phyloP scores from a whole-genome alignment of 106 monocot species.

The Dioscorea dumetorum region DNA sequence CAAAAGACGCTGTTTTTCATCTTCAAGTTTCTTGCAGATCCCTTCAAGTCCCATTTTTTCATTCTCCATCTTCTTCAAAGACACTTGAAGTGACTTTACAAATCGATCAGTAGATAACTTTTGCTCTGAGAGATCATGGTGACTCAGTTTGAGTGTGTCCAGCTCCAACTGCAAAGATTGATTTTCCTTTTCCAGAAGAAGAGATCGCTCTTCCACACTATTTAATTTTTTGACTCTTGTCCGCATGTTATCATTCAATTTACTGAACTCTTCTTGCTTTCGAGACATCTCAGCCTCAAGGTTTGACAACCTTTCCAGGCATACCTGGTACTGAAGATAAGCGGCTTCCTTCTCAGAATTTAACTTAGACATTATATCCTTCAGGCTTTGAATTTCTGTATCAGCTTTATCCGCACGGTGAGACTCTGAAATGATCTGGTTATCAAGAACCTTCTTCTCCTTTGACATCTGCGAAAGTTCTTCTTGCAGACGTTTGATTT shows the following conservation, averaged over 20 bases:
- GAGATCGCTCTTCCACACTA: too few relatives aligned
- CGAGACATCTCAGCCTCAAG: conserved; percentile 52
- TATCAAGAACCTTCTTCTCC: conserved; percentile 45
- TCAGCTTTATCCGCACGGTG: conserved; percentile 12
- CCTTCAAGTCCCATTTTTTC: conserved; percentile 39
- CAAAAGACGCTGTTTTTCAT: conserved; percentile 37
- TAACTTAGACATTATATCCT: conserved; percentile 29
- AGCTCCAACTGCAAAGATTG: conserved; percentile 16
- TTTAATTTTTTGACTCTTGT: background rate
- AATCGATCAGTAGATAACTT: conserved; percentile 28
- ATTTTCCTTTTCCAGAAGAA: conserved; percentile 32
- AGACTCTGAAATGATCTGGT: conserved; percentile 25
- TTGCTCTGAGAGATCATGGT: conserved; percentile 30
- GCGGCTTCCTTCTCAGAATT: conserved; percentile 57
- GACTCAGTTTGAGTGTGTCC: conserved; percentile 22
- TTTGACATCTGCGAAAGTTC: conserved; percentile 24
- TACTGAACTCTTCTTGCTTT: conserved; percentile 29
- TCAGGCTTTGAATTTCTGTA: conserved; percentile 28
- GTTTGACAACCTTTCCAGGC: conserved; percentile 29
- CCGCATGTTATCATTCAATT: conserved; percentile 52
- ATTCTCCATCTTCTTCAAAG: conserved; percentile 41
- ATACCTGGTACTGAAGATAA: conserved; percentile 37
- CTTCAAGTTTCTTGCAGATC: conserved; percentile 31
- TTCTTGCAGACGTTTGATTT: conserved; percentile 14
- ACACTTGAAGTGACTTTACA: conserved; percentile 34